A percentile compares a stretch with the other conserved stretches of the same genome.
Evolutionary conservation across 148 eudicot genomes (phyloP).

Genomic region (Beta vulgaris): DNA sequence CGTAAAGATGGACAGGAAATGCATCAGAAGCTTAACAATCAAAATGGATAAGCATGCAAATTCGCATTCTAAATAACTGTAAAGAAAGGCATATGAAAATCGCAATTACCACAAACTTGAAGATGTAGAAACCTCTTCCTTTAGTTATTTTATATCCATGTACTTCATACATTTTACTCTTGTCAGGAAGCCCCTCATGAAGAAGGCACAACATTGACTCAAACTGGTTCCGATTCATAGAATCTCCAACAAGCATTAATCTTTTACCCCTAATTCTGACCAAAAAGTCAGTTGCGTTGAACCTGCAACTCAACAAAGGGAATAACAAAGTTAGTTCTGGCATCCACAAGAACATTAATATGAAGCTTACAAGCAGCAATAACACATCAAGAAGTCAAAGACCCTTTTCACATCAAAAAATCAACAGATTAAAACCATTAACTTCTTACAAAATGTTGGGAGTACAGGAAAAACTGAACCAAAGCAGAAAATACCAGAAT

Average conservation of each 20-base stretch:
- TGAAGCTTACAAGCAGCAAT: neutral
- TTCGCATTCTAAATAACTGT: neutral
- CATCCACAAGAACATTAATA: too few relatives aligned
- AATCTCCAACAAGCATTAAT: slow-evolving; percentile 90
- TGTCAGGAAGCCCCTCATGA: slow-evolving; percentile 66
- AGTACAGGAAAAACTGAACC: neutral
- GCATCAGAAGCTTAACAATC: neutral
- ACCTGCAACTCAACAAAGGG: slow-evolving; percentile 39
- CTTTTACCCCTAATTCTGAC: slow-evolving; percentile 72
- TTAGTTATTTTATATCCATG: slow-evolving; percentile 90
- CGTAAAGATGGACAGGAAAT: neutral
- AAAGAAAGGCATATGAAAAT: neutral
- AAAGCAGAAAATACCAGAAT: neutral
- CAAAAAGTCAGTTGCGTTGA: slow-evolving; percentile 83
- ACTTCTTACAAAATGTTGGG: neutral
- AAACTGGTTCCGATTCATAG: slow-evolving; percentile 92
- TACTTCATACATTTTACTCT: slow-evolving; percentile 81
- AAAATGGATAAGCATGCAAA: neutral
- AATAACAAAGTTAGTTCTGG: neutral
- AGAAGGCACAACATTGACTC: slow-evolving; percentile 90
- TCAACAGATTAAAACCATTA: neutral
- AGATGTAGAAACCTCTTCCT: slow-evolving; percentile 83
- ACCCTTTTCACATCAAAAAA: neutral
- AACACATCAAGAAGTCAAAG: neutral
- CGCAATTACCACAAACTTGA: slow-evolving; percentile 77